These are phyloP conservation scores for Apophysomyces trapeziformis DNA, from an alignment of 371 early-diverging fungal genomes.

Conservation along the genomic window DNA sequence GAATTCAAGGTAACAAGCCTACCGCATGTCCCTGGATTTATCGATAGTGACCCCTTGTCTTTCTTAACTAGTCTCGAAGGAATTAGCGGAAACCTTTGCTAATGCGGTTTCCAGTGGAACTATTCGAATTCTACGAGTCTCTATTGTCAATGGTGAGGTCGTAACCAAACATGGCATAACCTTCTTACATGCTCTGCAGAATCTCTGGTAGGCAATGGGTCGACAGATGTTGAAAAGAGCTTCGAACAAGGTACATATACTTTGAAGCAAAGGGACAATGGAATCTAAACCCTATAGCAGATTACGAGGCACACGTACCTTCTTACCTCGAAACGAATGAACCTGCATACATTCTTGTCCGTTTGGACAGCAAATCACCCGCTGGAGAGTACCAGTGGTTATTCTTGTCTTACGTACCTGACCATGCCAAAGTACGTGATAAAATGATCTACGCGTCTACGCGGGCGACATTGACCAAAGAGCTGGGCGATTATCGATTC, in stretches of 20 bases:
- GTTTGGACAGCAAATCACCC: slow-evolving; percentile 57
- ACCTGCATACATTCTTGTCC: slow-evolving; percentile 75
- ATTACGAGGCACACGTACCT: slow-evolving; percentile 50
- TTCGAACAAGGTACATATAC: slow-evolving; percentile 61
- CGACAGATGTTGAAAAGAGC: slow-evolving; percentile 45
- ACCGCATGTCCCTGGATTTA: neutral
- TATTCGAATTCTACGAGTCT: slow-evolving; percentile 52
- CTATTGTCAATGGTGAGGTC: slow-evolving; percentile 50
- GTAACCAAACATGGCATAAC: neutral
- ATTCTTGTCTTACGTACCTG: slow-evolving; percentile 80
- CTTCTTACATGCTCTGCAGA: slow-evolving; percentile 24
- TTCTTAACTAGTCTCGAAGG: slow-evolving; percentile 49
- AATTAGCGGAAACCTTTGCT: slow-evolving; percentile 51
- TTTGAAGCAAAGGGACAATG: neutral
- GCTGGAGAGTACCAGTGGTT: slow-evolving; percentile 71
- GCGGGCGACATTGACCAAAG: slow-evolving; percentile 74
- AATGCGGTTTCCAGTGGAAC: slow-evolving; percentile 42
- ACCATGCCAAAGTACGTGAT: slow-evolving; percentile 77
- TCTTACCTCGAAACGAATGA: slow-evolving; percentile 54
- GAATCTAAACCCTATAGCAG: slow-evolving; percentile 27
- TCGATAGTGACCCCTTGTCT: neutral
- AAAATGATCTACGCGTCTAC: slow-evolving; percentile 92
- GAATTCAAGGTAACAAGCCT: slow-evolving; percentile 50
- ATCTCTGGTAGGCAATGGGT: slow-evolving; percentile 50
- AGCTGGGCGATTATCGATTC: slow-evolving; percentile 80